Evolutionary conservation across 192 early-diverging fungal genomes (phyloP), one percentile per base, ranked within the genome.

Genomic region (Entomortierella chlamydospora): DNA sequence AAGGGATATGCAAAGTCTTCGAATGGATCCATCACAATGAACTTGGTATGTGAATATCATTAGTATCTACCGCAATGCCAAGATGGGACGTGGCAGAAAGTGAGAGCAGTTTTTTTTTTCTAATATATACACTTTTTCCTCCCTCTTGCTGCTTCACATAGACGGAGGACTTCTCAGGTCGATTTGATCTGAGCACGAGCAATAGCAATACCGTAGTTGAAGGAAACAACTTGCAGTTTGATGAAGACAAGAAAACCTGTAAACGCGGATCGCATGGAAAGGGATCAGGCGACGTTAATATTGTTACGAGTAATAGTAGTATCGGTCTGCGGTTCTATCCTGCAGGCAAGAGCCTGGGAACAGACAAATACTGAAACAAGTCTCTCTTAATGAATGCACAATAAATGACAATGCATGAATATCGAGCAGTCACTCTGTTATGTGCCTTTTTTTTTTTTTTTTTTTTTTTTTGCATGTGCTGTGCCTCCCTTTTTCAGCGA

Each of bases 111-210:
- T 41, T 43, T n/a, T n/a, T n/a, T n/a, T n/a, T n/a, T n/a, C n/a
- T n/a, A n/a, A n/a, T n/a, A n/a, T n/a, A n/a, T n/a, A n/a, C n/a
- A n/a, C n/a, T n/a, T n/a, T n/a, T n/a, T n/a, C n/a, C n/a, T n/a
- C n/a, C n/a, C n/a, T n/a, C n/a, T n/a, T n/a, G n/a, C n/a, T n/a
- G n/a, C n/a, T n/a, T n/a, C n/a, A n/a, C 11, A 20, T 71, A 71
- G 69, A 66, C 76, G 29, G 76, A 79, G 7, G 76, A 50, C 3
- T 79, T 66, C 52, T 30, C 60, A 20, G 76, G 76, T 23, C 63
- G 31, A 5, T 70, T 79, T 29, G 67, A 70, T 22, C 61, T 79
- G 22, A 22, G 39, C 18, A 79, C 76, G 25, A 56, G 56, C 50
- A 79, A 79, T 11, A 47, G 53, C 18, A 41, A 55, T 31, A 57